Percentiles rank a stretch among this genome's conserved stretches.
Conservation (phyloP, 2,329 filamentous ascomycete genomes). For the Hymenoscyphus fructigenus region DNA sequence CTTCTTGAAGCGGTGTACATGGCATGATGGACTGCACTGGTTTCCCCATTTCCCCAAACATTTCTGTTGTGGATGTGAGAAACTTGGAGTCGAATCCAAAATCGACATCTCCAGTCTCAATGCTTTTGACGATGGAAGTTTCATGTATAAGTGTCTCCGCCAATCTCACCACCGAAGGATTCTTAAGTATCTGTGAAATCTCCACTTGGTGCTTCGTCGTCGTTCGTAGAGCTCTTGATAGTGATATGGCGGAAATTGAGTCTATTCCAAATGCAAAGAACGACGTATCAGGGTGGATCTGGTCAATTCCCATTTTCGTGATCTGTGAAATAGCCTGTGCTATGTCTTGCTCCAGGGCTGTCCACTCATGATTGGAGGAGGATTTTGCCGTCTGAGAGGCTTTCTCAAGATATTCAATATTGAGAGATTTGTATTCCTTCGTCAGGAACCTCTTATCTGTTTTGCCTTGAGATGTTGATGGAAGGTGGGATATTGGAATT, state of each 20-base stretch:
- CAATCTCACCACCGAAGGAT: conserved; percentile 65
- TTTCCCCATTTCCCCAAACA: conserved; percentile 27
- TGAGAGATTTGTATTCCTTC: conserved; percentile 47
- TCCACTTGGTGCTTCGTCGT: conserved; percentile 50
- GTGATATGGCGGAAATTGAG: conserved; percentile 75
- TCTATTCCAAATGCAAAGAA: conserved; percentile 80
- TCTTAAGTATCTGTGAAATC: conserved; percentile 68
- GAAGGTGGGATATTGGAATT: conserved; percentile 67
- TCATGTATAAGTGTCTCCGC: conserved; percentile 36
- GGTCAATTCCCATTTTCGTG: conserved; percentile 44
- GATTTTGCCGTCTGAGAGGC: conserved; percentile 26
- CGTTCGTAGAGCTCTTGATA: conserved; percentile 58
- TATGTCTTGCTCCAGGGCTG: conserved; percentile 55
- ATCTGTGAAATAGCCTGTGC: conserved; percentile 53
- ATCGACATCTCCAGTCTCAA: neutral
- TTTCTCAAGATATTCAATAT: conserved; percentile 44
- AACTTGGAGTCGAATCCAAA: conserved; percentile 31
- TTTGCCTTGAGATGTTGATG: conserved; percentile 74
- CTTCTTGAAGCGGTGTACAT: conserved; percentile 84
- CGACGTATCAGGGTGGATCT: conserved; percentile 64
- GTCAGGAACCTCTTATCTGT: conserved; percentile 60
- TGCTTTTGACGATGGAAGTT: neutral
- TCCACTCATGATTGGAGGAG: conserved; percentile 44
- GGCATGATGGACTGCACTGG: conserved; percentile 62
- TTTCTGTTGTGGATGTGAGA: conserved; percentile 16